Percentiles rank a stretch among this genome's conserved stretches.
These are phyloP conservation scores for Chaetomium strumarium DNA, from an alignment of 2,329 filamentous ascomycete genomes.

Conservation along the genomic window DNA sequence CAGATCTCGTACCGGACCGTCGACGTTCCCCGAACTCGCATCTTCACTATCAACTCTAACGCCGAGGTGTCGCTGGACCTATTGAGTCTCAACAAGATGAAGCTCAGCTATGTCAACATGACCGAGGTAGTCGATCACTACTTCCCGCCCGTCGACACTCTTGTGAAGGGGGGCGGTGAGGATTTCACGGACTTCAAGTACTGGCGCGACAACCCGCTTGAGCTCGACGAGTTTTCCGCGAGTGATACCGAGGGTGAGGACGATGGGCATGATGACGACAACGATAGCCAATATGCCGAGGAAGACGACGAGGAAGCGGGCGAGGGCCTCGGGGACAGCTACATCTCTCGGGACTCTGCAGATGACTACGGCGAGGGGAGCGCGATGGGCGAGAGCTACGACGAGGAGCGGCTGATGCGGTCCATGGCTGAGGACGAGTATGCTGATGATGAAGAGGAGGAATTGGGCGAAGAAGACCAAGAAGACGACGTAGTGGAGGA, in stretches of 20 bases:
- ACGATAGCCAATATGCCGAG: slow-evolving; percentile 31
- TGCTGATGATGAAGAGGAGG: slow-evolving; percentile 30
- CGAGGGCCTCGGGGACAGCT: slow-evolving; percentile 41
- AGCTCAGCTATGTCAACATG: slow-evolving; percentile 96
- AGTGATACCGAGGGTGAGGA: slow-evolving; percentile 60
- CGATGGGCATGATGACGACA: slow-evolving; percentile 36
- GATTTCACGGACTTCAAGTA: slow-evolving; percentile 97
- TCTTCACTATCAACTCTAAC: slow-evolving; percentile 96
- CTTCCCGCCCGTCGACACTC: slow-evolving; percentile 83
- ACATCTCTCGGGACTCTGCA: slow-evolving; percentile 34
- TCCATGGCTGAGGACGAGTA: slow-evolving; percentile 37
- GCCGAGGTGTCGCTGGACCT: slow-evolving; percentile 91
- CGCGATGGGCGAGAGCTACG: slow-evolving; percentile 38
- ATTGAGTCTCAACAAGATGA: slow-evolving; percentile 85
- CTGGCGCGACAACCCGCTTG: slow-evolving; percentile 81
- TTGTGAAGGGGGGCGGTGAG: slow-evolving; percentile 85
- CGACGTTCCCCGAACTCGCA: slow-evolving; percentile 87
- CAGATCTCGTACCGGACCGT: slow-evolving; percentile 94
- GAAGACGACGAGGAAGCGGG: slow-evolving; percentile 38
- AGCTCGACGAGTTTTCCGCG: slow-evolving; percentile 82
- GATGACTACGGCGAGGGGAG: slow-evolving; percentile 38
- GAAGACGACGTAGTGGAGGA: slow-evolving; percentile 32
- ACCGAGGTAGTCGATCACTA: slow-evolving; percentile 96
- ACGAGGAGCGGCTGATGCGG: slow-evolving; percentile 37
- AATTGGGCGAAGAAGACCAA: slow-evolving; percentile 34